A percentile compares a stretch with the other conserved stretches of the same genome.
Conservation (phyloP, 441 rosid species). For the Erodium texanum region DNA sequence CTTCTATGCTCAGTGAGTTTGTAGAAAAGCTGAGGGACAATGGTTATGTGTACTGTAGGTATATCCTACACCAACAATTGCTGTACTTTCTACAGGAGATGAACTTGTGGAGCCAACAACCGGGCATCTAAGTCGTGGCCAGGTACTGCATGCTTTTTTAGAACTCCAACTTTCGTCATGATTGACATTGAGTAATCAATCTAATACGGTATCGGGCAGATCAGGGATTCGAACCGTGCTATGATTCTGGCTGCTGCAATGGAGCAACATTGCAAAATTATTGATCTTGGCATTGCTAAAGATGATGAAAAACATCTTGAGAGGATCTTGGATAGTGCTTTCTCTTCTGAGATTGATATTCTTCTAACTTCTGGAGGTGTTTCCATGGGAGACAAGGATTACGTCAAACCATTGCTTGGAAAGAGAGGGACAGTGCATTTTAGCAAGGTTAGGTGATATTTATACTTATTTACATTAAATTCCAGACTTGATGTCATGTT, state of each 20-base stretch:
- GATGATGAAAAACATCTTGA: slow-evolving; percentile 70
- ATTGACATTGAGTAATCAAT: slow-evolving; percentile 17
- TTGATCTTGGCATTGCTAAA: slow-evolving; percentile 78
- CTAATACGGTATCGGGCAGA: slow-evolving; percentile 39
- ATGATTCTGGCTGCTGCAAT: slow-evolving; percentile 73
- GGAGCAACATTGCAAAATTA: slow-evolving; percentile 67
- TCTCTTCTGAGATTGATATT: slow-evolving; percentile 62
- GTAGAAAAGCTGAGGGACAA: slow-evolving; percentile 12
- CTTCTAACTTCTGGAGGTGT: slow-evolving; percentile 92
- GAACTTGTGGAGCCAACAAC: slow-evolving; percentile 78
- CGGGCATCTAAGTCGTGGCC: slow-evolving; percentile 58
- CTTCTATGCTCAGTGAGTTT: slow-evolving; percentile 19
- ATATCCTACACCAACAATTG: slow-evolving; percentile 66
- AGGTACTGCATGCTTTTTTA: slow-evolving; percentile 37
- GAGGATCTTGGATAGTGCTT: slow-evolving; percentile 46
- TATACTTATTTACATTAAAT: no score
- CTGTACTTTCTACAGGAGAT: slow-evolving; percentile 91
- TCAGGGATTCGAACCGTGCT: slow-evolving; percentile 93
- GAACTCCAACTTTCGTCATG: background rate
- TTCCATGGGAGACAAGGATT: slow-evolving; percentile 98
- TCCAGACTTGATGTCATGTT: background rate
- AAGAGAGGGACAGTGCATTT: slow-evolving; percentile 68
- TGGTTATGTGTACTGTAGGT: slow-evolving; percentile 49
- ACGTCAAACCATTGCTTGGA: slow-evolving; percentile 71
- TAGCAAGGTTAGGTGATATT: slow-evolving; percentile 63